Percentiles rank a stretch among this genome's conserved stretches.
These are phyloP conservation scores for Teunomyces cretensis DNA, from an alignment of 805 yeast genomes.

Conservation along the genomic window DNA sequence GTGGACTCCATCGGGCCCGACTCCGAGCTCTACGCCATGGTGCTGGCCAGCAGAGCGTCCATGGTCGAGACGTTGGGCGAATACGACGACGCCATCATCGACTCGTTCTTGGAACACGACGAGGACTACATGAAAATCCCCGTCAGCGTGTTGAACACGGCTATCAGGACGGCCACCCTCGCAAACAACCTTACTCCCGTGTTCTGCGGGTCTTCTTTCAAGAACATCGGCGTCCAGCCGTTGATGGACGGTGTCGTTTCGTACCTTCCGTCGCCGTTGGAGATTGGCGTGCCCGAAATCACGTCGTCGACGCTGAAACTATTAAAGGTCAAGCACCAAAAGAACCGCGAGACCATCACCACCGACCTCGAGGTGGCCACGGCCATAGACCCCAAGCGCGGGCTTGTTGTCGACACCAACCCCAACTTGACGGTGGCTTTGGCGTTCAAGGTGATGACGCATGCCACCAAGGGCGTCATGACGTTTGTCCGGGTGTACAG, in stretches of 20 bases:
- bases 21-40: slow-evolving; percentile 37
- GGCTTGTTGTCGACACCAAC: slow-evolving; percentile 54
- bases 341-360: slow-evolving; percentile 15
- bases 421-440: slow-evolving; percentile 70
- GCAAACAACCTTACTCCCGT: slow-evolving; percentile 67
- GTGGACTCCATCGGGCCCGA: slow-evolving; percentile 44
- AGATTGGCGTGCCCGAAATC: slow-evolving; percentile 58
- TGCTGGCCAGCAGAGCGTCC: slow-evolving; percentile 62
- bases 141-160: slow-evolving; percentile 47
- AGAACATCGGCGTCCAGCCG: slow-evolving; percentile 94
- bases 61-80: slow-evolving; percentile 84
- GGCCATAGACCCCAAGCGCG: slow-evolving; percentile 39
- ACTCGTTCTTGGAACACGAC: slow-evolving; percentile 66
- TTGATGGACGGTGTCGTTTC: slow-evolving; percentile 77
- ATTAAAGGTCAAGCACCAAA: slow-evolving; percentile 16
- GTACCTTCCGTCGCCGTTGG: slow-evolving; percentile 81
- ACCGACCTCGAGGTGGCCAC: slow-evolving; percentile 27
- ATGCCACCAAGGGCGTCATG: slow-evolving; percentile 78
- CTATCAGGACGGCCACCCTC: slow-evolving; percentile 66
- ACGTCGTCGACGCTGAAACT: slow-evolving; percentile 18
- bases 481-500: slow-evolving; percentile 86
- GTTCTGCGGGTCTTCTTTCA: slow-evolving; percentile 89
- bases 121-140: slow-evolving; percentile 75
- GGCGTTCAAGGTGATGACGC: slow-evolving; percentile 90
- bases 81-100: slow-evolving; percentile 73